Base-by-base conservation (phyloP, 2,329 filamentous ascomycete genomes). In the Cladosporium sp. region DNA sequence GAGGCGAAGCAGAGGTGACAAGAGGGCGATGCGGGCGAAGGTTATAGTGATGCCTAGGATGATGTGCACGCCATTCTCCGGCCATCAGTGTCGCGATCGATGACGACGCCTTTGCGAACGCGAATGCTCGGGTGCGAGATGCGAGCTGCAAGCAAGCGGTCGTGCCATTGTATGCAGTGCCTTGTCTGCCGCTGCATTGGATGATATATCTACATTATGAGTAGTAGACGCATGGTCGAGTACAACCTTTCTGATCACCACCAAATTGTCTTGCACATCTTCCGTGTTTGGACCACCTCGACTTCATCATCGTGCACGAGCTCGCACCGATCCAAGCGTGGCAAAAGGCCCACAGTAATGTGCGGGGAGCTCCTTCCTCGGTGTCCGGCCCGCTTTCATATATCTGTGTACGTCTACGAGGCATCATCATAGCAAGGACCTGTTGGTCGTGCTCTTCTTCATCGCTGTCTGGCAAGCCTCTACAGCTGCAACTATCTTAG, bases 21-120 rank as follows among this genome's bases (percentile, higher is more conserved):
- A 23, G 46, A 49, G 35, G 35, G 57, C 29, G 49, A 21, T 55
- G 26, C 46, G 23, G 33, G 52, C 16, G 37, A 59, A 37, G 53
- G 52, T 31, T 61, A 64, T 61, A 64, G 23, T 63, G 62, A 57
- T 65, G 65, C 65, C 65, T 68, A 66, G 52, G 46, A 60, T 60
- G 31, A 35, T 46, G n/a, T 52, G 50, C 60, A 56, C 61, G 61
- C 50, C 61, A 63, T 56, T 23, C 61, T 35, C 26, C 21, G 35
- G 26, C 46, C 21, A 26, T 46, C 40, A 16, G 40, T 57, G 55
- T 57, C 31, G 33, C 56, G 35, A 59, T 40, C 61, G 61, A 63
- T 63, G 61, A 63, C 61, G 61, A 63, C 50, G 61, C 40, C 26
- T 37, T 63, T 44, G 61, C 61, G 61, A 63, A 63, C 37, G 50